Evolutionary conservation across 768 basidiomycete species (phyloP).

Genomic region (Rhizopogon rudus): DNA sequence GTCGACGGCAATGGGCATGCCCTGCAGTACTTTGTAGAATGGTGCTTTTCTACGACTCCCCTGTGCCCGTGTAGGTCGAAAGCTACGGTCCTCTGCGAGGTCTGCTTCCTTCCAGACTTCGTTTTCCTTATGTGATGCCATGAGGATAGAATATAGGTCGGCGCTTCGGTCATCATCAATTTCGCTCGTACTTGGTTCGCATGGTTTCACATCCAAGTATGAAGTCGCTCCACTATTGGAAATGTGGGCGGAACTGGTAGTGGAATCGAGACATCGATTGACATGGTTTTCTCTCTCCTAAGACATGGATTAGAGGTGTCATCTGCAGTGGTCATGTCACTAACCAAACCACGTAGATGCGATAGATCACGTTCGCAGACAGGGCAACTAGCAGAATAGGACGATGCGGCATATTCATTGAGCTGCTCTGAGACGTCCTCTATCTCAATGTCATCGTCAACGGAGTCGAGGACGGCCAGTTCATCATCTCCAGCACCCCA

Average conservation of each 20-base stretch:
- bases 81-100: slow-evolving; percentile 41
- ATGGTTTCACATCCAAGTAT: neutral
- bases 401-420: neutral
- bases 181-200: neutral
- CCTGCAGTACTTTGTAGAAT: slow-evolving; percentile 93
- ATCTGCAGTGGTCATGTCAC: slow-evolving; percentile 15
- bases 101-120: slow-evolving; percentile 83
- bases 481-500: slow-evolving; percentile 81
- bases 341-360: slow-evolving; percentile 12
- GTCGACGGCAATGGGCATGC: slow-evolving; percentile 98
- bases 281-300: slow-evolving; percentile 53
- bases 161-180: neutral
- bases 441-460: slow-evolving; percentile 23
- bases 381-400: slow-evolving; percentile 15
- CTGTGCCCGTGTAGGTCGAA: slow-evolving; percentile 41
- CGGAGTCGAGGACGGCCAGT: slow-evolving; percentile 29
- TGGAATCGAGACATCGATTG: slow-evolving; percentile 49
- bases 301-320: slow-evolving; percentile 1
- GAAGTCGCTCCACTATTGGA: neutral
- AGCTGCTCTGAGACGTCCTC: slow-evolving; percentile 14
- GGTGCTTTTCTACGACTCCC: slow-evolving; percentile 71
- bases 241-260: slow-evolving; percentile 4
- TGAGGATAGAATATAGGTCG: slow-evolving; percentile 74
- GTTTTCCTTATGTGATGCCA: slow-evolving; percentile 81
- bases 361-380: slow-evolving; percentile 18